phyloP scores from a whole-genome alignment of 2,329 filamentous ascomycete genomes.

The Zymoseptoria pseudotritici region DNA sequence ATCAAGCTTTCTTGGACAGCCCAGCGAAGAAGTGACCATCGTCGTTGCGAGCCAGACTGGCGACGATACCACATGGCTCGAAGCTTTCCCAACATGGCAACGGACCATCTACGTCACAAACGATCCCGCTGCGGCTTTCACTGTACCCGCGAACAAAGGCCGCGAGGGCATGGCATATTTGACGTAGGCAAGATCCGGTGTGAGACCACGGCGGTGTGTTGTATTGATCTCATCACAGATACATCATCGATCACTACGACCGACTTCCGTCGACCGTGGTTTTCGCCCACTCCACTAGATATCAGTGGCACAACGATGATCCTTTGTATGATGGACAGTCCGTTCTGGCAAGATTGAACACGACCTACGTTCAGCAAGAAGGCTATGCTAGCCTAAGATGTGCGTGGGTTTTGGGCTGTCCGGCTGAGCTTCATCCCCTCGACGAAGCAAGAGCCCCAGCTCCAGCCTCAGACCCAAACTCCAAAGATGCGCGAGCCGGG shows the following conservation, averaged over 20 bases:
- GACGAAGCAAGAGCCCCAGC: conserved; percentile 28
- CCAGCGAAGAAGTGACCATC: too few relatives aligned
- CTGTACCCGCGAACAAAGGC: conserved; percentile 29
- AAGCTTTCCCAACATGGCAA: too few relatives aligned
- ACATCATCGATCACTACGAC: conserved; percentile 51
- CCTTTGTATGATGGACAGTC: conserved; percentile 42
- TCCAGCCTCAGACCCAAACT: conserved; percentile 5
- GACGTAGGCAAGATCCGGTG: conserved; percentile 30
- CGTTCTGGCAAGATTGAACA: conserved; percentile 42
- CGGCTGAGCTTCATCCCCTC: conserved; percentile 43
- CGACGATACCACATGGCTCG: too few relatives aligned
- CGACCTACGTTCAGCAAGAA: conserved; percentile 41
- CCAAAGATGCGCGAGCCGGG: conserved; percentile 39
- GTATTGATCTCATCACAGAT: conserved; percentile 23
- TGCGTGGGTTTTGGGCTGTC: conserved; percentile 46
- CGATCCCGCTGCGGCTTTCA: too few relatives aligned
- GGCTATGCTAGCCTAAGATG: conserved; percentile 51
- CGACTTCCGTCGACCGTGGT: conserved; percentile 47
- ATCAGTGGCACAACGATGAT: conserved; percentile 51
- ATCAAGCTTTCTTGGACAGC: too few relatives aligned
- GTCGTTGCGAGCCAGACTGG: too few relatives aligned
- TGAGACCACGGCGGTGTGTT: neutral
- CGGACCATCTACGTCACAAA: too few relatives aligned
- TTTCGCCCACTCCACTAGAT: conserved; percentile 52
- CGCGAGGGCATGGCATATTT: conserved; percentile 45